These are phyloP conservation scores for Tephrocybe sp. DNA, from an alignment of 768 basidiomycete genomes.

Conservation along the genomic window DNA sequence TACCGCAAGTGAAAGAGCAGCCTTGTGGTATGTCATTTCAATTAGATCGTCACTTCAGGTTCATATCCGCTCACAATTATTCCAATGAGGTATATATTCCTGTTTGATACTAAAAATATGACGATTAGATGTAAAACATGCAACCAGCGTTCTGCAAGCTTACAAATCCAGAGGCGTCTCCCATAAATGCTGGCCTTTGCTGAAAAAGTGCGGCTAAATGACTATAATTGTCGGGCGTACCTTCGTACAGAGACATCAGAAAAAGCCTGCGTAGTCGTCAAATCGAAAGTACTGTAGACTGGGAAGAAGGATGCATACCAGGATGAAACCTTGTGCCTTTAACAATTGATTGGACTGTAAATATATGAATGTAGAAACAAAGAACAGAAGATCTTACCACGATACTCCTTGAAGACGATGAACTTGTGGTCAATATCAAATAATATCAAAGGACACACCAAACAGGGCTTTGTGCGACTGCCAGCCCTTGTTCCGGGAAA, in stretches of 20 bases:
- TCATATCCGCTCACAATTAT: no score
- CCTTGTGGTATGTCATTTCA: no score
- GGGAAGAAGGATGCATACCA: neutral
- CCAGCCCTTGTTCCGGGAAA: neutral
- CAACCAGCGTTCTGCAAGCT: neutral
- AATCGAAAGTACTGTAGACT: no score
- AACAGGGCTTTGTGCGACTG: neutral
- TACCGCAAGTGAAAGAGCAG: no score
- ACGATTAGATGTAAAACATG: neutral
- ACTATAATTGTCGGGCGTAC: neutral
- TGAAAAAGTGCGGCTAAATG: neutral
- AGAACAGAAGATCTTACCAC: neutral
- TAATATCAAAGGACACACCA: neutral
- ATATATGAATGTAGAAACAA: neutral
- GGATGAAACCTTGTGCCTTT: neutral
- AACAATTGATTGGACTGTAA: no score
- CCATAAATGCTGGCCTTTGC: neutral
- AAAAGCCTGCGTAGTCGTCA: no score
- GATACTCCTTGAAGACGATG: neutral
- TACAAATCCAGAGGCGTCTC: constrained; percentile 1
- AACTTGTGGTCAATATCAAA: neutral
- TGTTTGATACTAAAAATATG: neutral
- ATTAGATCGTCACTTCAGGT: no score
- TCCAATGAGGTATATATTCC: neutral
- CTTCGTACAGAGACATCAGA: neutral